phyloP scores from a whole-genome alignment of 257 asterid species.

The Plectranthus barbatus region DNA sequence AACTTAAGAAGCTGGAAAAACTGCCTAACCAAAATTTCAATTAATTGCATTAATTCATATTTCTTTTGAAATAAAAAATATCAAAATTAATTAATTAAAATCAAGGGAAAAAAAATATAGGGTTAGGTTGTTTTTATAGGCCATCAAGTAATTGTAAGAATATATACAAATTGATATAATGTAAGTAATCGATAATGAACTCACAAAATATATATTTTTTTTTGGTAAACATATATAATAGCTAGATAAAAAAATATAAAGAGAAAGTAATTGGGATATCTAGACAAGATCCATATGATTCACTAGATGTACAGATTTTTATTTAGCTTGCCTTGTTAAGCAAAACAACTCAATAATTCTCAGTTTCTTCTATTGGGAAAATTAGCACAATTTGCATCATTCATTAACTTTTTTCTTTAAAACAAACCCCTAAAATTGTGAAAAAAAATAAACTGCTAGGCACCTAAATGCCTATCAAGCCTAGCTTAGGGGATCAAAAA shows the following conservation, averaged over 20 bases:
- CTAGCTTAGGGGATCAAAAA: conserved; percentile 8
- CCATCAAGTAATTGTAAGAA: no score
- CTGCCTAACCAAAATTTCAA: no score
- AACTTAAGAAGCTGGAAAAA: no score
- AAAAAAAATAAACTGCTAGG: not conserved
- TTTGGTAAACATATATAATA: not conserved
- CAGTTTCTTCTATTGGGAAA: conserved; percentile 10
- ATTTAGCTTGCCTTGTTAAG: conserved; percentile 16
- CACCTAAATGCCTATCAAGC: conserved; percentile 13
- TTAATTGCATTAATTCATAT: no score
- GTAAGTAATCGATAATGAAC: no score
- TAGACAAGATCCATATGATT: not conserved
- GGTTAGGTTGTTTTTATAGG: not conserved
- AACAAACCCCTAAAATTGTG: conserved; percentile 10
- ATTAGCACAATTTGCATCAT: conserved; percentile 9
- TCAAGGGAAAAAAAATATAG: not conserved
- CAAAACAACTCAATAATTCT: conserved; percentile 14
- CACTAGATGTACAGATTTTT: conserved; percentile 5
- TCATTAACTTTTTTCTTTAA: not conserved
- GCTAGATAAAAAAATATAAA: not conserved
- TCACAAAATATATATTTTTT: no score
- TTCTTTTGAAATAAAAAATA: no score
- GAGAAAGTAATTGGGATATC: no score
- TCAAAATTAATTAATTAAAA: no score
- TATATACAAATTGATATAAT: no score